Conservation (phyloP, 805 yeast genomes). For the Ogataea thermomethanolica region DNA sequence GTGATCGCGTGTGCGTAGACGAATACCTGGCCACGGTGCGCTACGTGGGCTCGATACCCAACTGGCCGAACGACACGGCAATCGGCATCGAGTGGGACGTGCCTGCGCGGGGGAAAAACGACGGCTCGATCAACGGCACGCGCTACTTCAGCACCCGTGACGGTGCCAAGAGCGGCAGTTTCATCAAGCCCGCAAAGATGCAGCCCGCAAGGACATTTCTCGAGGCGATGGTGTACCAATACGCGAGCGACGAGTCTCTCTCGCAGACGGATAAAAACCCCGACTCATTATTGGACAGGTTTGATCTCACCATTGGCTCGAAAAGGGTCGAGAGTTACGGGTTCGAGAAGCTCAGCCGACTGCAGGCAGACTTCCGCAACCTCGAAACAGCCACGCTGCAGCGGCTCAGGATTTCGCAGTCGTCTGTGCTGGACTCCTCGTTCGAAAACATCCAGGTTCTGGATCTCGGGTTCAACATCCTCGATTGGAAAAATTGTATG, state of each 20-base stretch:
- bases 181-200: conserved; percentile 43
- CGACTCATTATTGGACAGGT: conserved; percentile 16
- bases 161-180: conserved; percentile 55
- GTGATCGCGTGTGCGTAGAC: conserved; percentile 28
- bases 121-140: conserved; percentile 54
- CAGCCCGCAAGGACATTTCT: conserved; percentile 32
- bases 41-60: conserved; percentile 56
- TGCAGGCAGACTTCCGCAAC: conserved; percentile 44
- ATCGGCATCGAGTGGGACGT: conserved; percentile 89
- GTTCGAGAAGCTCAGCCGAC: conserved; percentile 49
- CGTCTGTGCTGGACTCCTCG: conserved; percentile 5
- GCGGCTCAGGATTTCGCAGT: conserved; percentile 34
- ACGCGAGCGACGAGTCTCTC: conserved; percentile 33
- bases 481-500: conserved; percentile 41
- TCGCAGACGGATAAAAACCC: conserved; percentile 7
- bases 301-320: conserved; percentile 44
- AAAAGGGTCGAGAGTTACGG: conserved; percentile 65
- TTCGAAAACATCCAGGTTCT: conserved; percentile 35
- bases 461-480: conserved; percentile 60
- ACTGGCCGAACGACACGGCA: conserved; percentile 58
- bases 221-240: conserved; percentile 49
- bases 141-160: conserved; percentile 46
- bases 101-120: conserved; percentile 62
- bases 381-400: conserved; percentile 52
- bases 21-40: conserved; percentile 59